Conservation (phyloP, 148 eudicot species). For the Euryodendron excelsum region DNA sequence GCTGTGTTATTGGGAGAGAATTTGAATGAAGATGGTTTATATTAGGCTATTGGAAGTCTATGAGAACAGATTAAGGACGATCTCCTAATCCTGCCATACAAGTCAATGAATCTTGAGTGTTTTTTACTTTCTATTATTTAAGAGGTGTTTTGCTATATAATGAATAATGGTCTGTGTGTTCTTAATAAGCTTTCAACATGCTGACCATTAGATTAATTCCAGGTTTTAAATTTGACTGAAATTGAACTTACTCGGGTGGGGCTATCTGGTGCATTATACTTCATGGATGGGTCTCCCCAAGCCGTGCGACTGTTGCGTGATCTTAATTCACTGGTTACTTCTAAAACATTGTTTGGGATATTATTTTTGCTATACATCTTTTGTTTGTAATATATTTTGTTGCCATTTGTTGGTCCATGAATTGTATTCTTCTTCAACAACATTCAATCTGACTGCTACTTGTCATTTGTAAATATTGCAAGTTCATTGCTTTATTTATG, state of each 20-base stretch:
- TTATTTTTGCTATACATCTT: slow-evolving; percentile 1
- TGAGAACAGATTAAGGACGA: background rate
- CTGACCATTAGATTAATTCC: slow-evolving; percentile 29
- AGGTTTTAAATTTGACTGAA: slow-evolving; percentile 91
- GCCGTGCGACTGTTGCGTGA: slow-evolving; percentile 89
- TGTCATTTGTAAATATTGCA: no score
- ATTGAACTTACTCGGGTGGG: slow-evolving; percentile 89
- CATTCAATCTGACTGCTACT: background rate
- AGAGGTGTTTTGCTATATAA: background rate
- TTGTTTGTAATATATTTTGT: background rate
- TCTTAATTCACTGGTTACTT: slow-evolving; percentile 83
- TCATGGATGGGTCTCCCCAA: slow-evolving; percentile 97
- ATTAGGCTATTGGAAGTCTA: no score
- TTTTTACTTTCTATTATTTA: background rate
- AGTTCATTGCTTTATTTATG: no score
- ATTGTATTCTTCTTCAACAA: background rate
- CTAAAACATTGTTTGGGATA: no score
- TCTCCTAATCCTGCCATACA: background rate
- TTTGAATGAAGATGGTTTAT: no score
- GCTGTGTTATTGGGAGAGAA: no score
- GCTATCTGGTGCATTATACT: slow-evolving; percentile 76
- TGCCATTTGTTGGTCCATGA: slow-evolving; percentile 2
- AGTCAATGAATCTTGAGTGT: background rate
- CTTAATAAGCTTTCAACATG: slow-evolving; percentile 13
- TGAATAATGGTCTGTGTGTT: background rate